These are phyloP conservation scores for Tetrapyrgos nigripes DNA, from an alignment of 1,284 basidiomycete species.

Conservation along the genomic window DNA sequence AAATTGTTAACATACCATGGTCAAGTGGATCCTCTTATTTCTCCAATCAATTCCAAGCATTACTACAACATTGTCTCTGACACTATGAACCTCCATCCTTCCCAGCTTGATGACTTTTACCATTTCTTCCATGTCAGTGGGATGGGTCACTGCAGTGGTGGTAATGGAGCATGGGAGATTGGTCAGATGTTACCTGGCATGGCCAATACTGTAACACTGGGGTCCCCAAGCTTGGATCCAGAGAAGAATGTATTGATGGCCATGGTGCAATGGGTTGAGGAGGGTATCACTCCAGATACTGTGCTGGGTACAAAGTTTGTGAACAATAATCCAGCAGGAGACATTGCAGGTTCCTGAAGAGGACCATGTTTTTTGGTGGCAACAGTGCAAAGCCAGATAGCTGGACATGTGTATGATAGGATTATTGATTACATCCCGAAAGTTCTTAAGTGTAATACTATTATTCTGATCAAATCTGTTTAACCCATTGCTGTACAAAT, in stretches of 20 bases:
- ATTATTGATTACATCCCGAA: too few relatives aligned
- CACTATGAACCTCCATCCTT: slow-evolving; percentile 15
- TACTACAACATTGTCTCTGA: slow-evolving; percentile 18
- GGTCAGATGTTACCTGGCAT: slow-evolving; percentile 9
- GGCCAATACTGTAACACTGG: neutral
- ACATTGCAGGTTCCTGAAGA: slow-evolving; percentile 22
- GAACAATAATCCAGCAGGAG: slow-evolving; percentile 15
- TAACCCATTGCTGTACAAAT: too few relatives aligned
- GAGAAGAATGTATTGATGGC: slow-evolving; percentile 19
- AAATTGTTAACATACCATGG: slow-evolving; percentile 30
- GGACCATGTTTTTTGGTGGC: slow-evolving; percentile 20
- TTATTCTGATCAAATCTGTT: too few relatives aligned
- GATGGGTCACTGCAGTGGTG: slow-evolving; percentile 21
- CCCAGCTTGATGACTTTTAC: slow-evolving; percentile 17
- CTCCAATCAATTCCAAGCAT: slow-evolving; percentile 22
- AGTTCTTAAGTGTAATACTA: too few relatives aligned
- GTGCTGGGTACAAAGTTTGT: slow-evolving; percentile 17
- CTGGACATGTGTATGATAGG: too few relatives aligned
- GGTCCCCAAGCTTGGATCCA: slow-evolving; percentile 4
- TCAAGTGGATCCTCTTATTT: slow-evolving; percentile 21
- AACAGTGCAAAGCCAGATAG: slow-evolving; percentile 11
- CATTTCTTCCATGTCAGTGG: slow-evolving; percentile 21
- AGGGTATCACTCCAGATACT: slow-evolving; percentile 21
- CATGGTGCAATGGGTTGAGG: slow-evolving; percentile 23
- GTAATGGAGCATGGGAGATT: slow-evolving; percentile 22